Evolutionary conservation across 306 rosid species (phyloP).

Genomic region (Corylus americana): DNA sequence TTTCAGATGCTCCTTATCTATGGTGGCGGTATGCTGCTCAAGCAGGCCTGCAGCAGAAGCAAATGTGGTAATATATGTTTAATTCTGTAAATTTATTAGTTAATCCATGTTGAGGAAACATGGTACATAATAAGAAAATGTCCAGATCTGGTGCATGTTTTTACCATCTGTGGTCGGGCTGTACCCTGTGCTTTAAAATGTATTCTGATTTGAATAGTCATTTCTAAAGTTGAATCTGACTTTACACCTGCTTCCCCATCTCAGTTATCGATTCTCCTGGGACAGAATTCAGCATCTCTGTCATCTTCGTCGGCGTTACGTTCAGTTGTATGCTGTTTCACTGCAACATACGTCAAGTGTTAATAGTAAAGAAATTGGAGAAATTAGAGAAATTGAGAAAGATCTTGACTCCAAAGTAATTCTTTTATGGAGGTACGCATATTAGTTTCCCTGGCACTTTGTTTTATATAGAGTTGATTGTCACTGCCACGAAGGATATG

Average conservation of each 20-base stretch:
- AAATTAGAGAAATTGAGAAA: constrained; percentile 87
- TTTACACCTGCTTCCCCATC: constrained; percentile 28
- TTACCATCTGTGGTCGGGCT: constrained; percentile 14
- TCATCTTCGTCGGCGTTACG: constrained; percentile 85
- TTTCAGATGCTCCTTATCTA: constrained; percentile 55
- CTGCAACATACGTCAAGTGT: constrained; percentile 58
- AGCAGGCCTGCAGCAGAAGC: constrained; percentile 82
- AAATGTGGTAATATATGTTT: constrained; percentile 67
- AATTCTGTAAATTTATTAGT: constrained; percentile 17
- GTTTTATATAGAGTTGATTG: not conserved
- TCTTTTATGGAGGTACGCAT: constrained; percentile 88
- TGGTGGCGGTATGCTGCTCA: constrained; percentile 96
- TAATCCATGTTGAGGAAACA: constrained; percentile 1
- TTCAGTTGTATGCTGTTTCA: constrained; percentile 77
- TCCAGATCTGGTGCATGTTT: constrained; percentile 1
- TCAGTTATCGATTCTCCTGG: constrained; percentile 95
- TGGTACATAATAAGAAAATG: not conserved
- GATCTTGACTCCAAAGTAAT: constrained; percentile 94
- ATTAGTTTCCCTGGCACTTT: constrained; percentile 21
- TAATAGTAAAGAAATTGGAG: constrained; percentile 60
- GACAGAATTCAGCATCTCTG: constrained; percentile 82
- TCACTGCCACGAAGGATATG: constrained; percentile 14
- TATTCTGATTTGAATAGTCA: constrained; percentile 16
- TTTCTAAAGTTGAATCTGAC: constrained; percentile 33
- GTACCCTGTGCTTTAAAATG: not conserved